phyloP scores from a whole-genome alignment of 305 asterid species.

The Solanum hybrid region DNA sequence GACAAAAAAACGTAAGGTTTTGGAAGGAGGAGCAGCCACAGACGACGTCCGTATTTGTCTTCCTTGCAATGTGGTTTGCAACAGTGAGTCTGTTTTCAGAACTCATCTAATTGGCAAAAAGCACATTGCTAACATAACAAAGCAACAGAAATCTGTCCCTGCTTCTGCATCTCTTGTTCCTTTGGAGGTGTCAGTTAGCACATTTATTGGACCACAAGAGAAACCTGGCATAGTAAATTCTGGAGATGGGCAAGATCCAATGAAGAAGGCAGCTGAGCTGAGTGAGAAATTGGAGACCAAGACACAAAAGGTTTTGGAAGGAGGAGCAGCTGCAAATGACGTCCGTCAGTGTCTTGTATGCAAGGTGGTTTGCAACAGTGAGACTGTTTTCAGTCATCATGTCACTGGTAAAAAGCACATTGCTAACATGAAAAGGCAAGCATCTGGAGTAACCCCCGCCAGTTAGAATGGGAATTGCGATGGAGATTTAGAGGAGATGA shows the following conservation, averaged over 20 bases:
- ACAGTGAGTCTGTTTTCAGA: constrained; percentile 47
- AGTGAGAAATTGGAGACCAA: constrained; percentile 49
- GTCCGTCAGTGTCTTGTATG: constrained; percentile 48
- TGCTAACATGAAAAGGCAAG: constrained; percentile 37
- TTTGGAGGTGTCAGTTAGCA: constrained; percentile 8
- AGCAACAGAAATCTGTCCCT: constrained; percentile 3
- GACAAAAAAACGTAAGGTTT: constrained; percentile 40
- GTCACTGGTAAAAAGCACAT: constrained; percentile 74
- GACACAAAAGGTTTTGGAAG: constrained; percentile 46
- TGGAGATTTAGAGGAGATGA: neutral
- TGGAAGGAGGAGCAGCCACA: constrained; percentile 67
- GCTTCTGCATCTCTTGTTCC: constrained; percentile 6
- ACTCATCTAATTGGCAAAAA: constrained; percentile 61
- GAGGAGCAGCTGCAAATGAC: constrained; percentile 51
- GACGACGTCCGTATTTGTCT: constrained; percentile 36
- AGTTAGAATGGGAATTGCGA: constrained; percentile 6
- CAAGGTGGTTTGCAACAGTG: constrained; percentile 77
- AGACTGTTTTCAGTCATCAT: constrained; percentile 46
- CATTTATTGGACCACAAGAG: constrained; percentile 41
- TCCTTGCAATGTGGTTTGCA: constrained; percentile 71
- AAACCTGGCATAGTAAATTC: constrained; percentile 26
- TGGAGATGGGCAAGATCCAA: constrained; percentile 17
- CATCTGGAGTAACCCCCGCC: constrained; percentile 23
- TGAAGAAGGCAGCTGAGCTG: constrained; percentile 33
- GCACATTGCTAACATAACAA: constrained; percentile 49